Evolutionary conservation across 2,329 filamentous ascomycete species (phyloP).

Genomic region (Dactylonectria macrodidyma): DNA sequence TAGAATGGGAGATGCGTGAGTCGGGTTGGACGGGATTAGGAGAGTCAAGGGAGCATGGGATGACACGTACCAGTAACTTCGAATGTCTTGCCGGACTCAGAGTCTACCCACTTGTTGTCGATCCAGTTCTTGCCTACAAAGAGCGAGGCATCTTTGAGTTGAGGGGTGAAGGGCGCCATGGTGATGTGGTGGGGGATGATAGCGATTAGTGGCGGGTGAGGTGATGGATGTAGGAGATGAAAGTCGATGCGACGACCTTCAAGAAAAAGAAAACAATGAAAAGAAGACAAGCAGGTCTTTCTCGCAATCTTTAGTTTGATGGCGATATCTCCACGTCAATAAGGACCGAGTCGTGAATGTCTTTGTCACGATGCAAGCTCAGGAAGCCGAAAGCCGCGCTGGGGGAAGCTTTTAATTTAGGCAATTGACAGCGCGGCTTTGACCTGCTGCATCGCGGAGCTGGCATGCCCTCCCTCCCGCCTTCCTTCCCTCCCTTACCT

Average conservation of each 20-base stretch:
- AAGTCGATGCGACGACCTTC: background rate
- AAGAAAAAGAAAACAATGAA: background rate
- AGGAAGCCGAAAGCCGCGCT: slow-evolving; percentile 22
- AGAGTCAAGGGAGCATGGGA: background rate
- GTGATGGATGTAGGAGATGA: background rate
- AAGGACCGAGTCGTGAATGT: background rate
- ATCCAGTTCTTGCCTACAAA: slow-evolving; percentile 75
- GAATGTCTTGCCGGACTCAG: slow-evolving; percentile 79
- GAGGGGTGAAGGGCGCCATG: slow-evolving; percentile 26
- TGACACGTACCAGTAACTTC: slow-evolving; percentile 63
- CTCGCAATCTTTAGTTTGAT: no score
- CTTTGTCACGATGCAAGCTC: slow-evolving; percentile 10
- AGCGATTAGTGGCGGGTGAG: no score
- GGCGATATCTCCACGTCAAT: background rate
- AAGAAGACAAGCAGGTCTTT: no score
- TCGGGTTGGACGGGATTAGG: background rate
- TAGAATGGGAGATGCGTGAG: slow-evolving; percentile 10
- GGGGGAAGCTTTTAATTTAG: slow-evolving; percentile 7
- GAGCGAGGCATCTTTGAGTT: slow-evolving; percentile 72
- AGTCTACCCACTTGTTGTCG: slow-evolving; percentile 80
- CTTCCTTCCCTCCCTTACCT: background rate
- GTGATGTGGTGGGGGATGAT: background rate
- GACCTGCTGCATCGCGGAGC: background rate
- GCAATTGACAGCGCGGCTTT: slow-evolving; percentile 26
- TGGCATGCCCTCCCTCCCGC: background rate